Evolutionary conservation across 805 yeast genomes (phyloP), one percentile per base, ranked within the genome.

Genomic region (Candida incommunis): DNA sequence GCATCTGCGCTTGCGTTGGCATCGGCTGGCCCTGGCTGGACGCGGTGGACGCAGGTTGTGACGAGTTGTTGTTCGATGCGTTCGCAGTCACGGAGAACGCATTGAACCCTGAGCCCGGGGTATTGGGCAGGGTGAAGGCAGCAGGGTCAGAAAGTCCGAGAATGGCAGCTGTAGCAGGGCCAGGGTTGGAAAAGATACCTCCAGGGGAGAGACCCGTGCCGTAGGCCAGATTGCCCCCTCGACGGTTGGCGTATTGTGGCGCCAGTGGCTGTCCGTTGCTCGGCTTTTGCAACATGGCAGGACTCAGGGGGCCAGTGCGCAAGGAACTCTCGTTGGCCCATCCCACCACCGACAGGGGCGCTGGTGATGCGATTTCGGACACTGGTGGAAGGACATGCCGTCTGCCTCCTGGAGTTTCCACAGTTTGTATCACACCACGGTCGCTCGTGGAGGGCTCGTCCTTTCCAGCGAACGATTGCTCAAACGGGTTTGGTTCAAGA

Each of bases 401-500:
- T 22, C 54, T 40, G 3, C 58, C 57, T 24, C 60, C 52, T 21
- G 60, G 52, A 41, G 58, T 47, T 31, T 21, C 41, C 42, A 42
- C 43, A 24, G 45, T 35, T 35, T 35, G 23, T 24, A 43, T 15
- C 42, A 25, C 29, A 21, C 25, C 15, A 21, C 45, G 25, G 29
- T 40, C 44, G 44, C 43, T 11, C 22, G 41, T 3, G 41, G 27
- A 3, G 22, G 34, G 22, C 23, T 31, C 23, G 22, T 16, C 35
- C 41, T 76, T 78, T 2, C 77, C 65, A n/a, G 92, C 96, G 66
- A 90, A 90, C 43, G 95, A 83, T 61, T 82, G 83, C 62, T 90
- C 98, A 59, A 90, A 90, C 3, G 96, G 96, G 56, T 90, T 90
- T 7, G 92, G 95, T 61, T 92, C 98, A 47, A 87, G 67, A 49